Base-by-base conservation (phyloP, 495 filamentous ascomycete genomes). In the Neurospora africana region DNA sequence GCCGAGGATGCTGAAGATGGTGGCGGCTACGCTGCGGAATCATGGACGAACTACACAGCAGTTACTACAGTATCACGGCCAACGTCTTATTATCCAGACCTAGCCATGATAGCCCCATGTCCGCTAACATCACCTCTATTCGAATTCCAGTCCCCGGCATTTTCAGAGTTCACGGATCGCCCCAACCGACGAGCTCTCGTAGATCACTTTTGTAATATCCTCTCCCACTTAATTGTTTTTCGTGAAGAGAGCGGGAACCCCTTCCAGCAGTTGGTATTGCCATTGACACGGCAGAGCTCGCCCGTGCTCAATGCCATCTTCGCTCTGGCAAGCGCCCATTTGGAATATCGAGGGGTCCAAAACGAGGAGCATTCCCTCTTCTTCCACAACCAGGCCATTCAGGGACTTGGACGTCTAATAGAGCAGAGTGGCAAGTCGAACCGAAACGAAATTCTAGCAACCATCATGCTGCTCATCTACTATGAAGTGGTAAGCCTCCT, bases 181-280 rank as follows among this genome's bases (percentile, higher is more conserved):
- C 83, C 82, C 39, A 88, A 87, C 73, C 84, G 86, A 38, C 81
- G 88, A 44, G 85, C 82, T 27, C 78, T 89, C 36, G 81, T 90
- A 33, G 86, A 89, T 75, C 87, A 90, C 78, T 89, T 89, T 75
- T 88, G 87, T 80, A 88, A 88, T 72, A 86, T 89, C 33, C 74
- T 89, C 44, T 89, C 87, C 10, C 88, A 89, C 77, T 80, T 89
- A 39, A 88, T 90, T 39, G 88, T 89, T 8, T 88, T 90, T 71
- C 85, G 87, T 47, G 88, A 90, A 72, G 87, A 89, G 72, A 83
- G 84, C 1, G 88, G 87, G 53, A 90, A 90, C 70, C 87, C 88
- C 0, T 89, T 90, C 75, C 85, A 88, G 70, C 88, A 89, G 74
- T 76, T 89, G 67, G 85, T 90, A 10, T 78, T 90, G 10, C 88